A percentile compares a stretch with the other conserved stretches of the same genome.
Evolutionary conservation across 2,329 filamentous ascomycete species (phyloP).

Genomic region (Aspergillus pseudoglaucus): DNA sequence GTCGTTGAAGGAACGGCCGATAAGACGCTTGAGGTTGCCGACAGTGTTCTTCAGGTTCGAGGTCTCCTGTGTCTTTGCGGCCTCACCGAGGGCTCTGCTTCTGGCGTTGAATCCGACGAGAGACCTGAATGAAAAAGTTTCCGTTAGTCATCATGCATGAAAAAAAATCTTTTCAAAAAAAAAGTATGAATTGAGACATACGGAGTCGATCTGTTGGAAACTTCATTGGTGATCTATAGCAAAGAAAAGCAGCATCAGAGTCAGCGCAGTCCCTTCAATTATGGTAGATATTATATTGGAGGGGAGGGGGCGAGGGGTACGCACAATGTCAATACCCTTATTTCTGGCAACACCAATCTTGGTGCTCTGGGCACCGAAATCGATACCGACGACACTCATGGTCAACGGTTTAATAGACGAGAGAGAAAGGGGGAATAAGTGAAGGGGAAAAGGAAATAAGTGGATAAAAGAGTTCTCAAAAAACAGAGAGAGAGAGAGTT

Average conservation of each 20-base stretch:
- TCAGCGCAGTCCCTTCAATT: slow-evolving; percentile 8
- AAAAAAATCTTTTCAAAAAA: slow-evolving; percentile 10
- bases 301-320: slow-evolving; percentile 45
- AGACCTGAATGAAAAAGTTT: slow-evolving; percentile 51
- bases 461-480: background rate
- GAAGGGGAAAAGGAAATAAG: background rate
- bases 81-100: slow-evolving; percentile 86
- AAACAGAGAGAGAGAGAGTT: slow-evolving; percentile 1
- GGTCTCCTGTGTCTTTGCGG: slow-evolving; percentile 97
- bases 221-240: slow-evolving; percentile 89
- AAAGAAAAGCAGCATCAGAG: slow-evolving; percentile 7
- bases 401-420: slow-evolving; percentile 20
- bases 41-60: slow-evolving; percentile 99
- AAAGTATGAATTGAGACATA: slow-evolving; percentile 50
- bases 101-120: slow-evolving; percentile 94
- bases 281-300: background rate
- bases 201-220: slow-evolving; percentile 96
- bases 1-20: slow-evolving; percentile 78
- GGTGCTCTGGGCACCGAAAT: slow-evolving; percentile 95
- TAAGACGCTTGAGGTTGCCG: slow-evolving; percentile 82
- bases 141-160: slow-evolving; percentile 13
- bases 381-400: slow-evolving; percentile 69
- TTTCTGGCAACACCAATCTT: slow-evolving; percentile 96
- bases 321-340: slow-evolving; percentile 96
- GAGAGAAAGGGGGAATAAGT: background rate